Evolutionary conservation across 106 monocot genomes (phyloP).

Genomic region (Dendrobium nobile): DNA sequence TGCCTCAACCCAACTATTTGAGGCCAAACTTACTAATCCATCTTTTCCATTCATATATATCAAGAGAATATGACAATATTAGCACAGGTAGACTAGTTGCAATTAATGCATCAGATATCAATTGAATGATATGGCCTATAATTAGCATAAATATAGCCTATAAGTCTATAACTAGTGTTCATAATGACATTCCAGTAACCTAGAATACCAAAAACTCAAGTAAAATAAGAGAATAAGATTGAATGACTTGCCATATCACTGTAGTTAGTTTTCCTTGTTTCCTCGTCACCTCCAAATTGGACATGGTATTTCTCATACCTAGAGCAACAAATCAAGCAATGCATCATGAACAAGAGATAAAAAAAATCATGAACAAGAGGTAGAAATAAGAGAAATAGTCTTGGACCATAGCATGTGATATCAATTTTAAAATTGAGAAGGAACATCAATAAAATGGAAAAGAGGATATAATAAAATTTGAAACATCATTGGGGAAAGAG

Average conservation of each 20-base stretch:
- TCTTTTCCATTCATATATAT: background rate
- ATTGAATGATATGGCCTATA: background rate
- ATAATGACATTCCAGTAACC: background rate
- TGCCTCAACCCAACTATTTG: background rate
- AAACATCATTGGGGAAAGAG: too few species aligned
- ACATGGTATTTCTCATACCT: constrained; percentile 85
- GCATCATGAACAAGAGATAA: background rate
- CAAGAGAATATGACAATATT: background rate
- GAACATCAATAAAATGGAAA: background rate
- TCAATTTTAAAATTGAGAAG: background rate
- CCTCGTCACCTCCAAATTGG: constrained; percentile 57
- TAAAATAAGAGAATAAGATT: background rate
- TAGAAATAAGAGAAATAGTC: background rate
- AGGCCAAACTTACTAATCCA: background rate
- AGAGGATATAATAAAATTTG: background rate
- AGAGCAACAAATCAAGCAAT: constrained; percentile 1
- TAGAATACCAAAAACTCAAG: background rate
- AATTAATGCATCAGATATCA: background rate
- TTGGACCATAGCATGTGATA: background rate
- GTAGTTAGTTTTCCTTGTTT: constrained; percentile 59
- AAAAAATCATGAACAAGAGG: too few species aligned
- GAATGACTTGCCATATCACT: constrained; percentile 52
- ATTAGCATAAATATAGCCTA: background rate
- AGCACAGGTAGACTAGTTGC: background rate
- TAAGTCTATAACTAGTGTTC: background rate